A percentile compares a stretch with the other conserved stretches of the same genome.
Evolutionary conservation across 768 basidiomycete species (phyloP).

Genomic region (Mycena epipterygia): DNA sequence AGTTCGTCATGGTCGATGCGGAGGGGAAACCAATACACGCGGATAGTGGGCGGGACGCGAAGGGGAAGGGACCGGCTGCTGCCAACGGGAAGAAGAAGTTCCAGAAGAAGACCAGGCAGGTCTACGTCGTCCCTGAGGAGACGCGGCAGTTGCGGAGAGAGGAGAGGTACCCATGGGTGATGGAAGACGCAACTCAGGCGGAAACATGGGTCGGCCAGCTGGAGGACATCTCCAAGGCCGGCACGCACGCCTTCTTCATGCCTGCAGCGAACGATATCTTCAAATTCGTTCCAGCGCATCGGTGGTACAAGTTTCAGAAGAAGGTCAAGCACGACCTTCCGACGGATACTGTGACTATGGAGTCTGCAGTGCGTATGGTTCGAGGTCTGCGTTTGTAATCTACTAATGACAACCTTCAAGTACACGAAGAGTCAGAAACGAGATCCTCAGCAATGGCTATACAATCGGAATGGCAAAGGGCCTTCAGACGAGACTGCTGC

Average conservation of each 20-base stretch:
- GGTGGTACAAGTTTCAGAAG: slow-evolving; percentile 96
- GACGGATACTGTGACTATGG: slow-evolving; percentile 75
- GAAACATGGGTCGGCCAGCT: slow-evolving; percentile 88
- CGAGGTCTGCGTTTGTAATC: slow-evolving; percentile 27
- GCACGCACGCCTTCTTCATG: slow-evolving; percentile 88
- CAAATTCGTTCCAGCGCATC: slow-evolving; percentile 88
- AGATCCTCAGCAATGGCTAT: slow-evolving; percentile 81
- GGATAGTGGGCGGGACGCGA: slow-evolving; percentile 46
- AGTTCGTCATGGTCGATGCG: slow-evolving; percentile 84
- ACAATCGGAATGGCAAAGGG: slow-evolving; percentile 69
- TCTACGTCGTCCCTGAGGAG: slow-evolving; percentile 86
- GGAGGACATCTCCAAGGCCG: slow-evolving; percentile 80
- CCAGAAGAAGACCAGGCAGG: slow-evolving; percentile 87
- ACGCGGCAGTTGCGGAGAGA: slow-evolving; percentile 84
- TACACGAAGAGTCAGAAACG: slow-evolving; percentile 78
- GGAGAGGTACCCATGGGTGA: slow-evolving; percentile 93
- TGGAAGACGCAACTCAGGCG: slow-evolving; percentile 81
- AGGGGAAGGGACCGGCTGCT: slow-evolving; percentile 55
- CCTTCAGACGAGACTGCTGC: slow-evolving; percentile 74
- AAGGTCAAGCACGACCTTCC: slow-evolving; percentile 81
- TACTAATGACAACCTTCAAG: slow-evolving; percentile 44
- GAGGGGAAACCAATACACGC: slow-evolving; percentile 79
- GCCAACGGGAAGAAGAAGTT: slow-evolving; percentile 76
- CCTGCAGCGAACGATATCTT: slow-evolving; percentile 85
- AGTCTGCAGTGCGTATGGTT: slow-evolving; percentile 63